phyloP scores from a whole-genome alignment of 352 stramenopile genomes.

The Phytophthora idaei region DNA sequence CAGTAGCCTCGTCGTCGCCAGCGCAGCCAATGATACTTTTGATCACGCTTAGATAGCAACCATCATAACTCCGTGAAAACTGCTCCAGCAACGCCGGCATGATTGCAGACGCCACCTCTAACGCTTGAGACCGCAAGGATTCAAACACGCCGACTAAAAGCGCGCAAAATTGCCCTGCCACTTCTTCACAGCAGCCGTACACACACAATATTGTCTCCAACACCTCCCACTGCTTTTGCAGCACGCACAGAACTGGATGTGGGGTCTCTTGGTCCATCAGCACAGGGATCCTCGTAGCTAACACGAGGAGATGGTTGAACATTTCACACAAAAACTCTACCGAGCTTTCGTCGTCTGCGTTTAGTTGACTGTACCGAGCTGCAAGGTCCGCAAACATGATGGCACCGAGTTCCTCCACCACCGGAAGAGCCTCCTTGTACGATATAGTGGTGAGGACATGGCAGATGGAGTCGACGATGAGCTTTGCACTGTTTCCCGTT shows the following conservation, averaged over 20 bases:
- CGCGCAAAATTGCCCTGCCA: constrained; percentile 60
- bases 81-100: constrained; percentile 69
- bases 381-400: constrained; percentile 75
- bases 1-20: constrained; percentile 62
- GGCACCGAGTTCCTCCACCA: constrained; percentile 65
- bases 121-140: constrained; percentile 60
- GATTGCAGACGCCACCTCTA: constrained; percentile 65
- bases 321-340: constrained; percentile 64
- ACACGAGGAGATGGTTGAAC: constrained; percentile 61
- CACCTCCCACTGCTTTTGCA: constrained; percentile 64
- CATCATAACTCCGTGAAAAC: constrained; percentile 63
- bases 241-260: constrained; percentile 60
- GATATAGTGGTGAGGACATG: constrained; percentile 64
- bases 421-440: constrained; percentile 65
- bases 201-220: constrained; percentile 58
- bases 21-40: constrained; percentile 71
- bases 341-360: constrained; percentile 50
- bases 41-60: constrained; percentile 70
- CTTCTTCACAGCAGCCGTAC: constrained; percentile 60
- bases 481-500: constrained; percentile 48
- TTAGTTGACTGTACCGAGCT: constrained; percentile 50
- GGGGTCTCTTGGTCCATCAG: constrained; percentile 67
- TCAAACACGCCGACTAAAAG: constrained; percentile 68
- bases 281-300: constrained; percentile 59
- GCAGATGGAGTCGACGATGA: constrained; percentile 79